These are phyloP conservation scores for Cryoendolithus antarcticus DNA, from an alignment of 2,329 filamentous ascomycete genomes.

Conservation along the genomic window DNA sequence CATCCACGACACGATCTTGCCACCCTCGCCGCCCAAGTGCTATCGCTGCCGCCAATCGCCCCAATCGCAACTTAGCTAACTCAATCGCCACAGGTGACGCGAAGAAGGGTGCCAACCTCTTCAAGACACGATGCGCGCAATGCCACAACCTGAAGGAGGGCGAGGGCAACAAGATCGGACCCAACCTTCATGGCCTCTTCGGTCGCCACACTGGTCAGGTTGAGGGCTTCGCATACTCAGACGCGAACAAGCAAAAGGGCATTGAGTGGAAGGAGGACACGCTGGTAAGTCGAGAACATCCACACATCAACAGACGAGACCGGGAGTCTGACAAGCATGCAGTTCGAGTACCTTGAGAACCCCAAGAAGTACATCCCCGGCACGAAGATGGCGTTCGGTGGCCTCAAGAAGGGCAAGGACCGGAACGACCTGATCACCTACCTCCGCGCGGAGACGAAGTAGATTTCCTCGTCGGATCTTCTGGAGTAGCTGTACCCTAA, in stretches of 20 bases:
- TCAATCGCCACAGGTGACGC: no score
- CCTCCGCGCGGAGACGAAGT: slow-evolving; percentile 59
- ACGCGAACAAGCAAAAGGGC: slow-evolving; percentile 97
- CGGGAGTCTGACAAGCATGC: no score
- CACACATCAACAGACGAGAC: no score
- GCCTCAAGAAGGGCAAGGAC: slow-evolving; percentile 99
- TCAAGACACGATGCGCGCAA: slow-evolving; percentile 97
- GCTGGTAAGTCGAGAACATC: slow-evolving; percentile 57
- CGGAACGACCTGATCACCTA: slow-evolving; percentile 94
- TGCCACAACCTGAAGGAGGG: slow-evolving; percentile 91
- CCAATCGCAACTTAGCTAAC: no score
- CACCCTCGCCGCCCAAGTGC: no score
- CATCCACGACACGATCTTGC: no score
- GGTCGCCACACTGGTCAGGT: slow-evolving; percentile 89
- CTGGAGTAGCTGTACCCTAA: no score
- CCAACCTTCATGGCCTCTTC: slow-evolving; percentile 92
- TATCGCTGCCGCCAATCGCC: no score
- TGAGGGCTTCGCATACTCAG: slow-evolving; percentile 91
- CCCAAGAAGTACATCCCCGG: slow-evolving; percentile 99
- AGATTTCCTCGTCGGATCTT: no score
- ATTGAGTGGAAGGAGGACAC: slow-evolving; percentile 77
- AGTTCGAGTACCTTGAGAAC: slow-evolving; percentile 99
- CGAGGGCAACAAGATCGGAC: slow-evolving; percentile 96
- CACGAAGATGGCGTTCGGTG: slow-evolving; percentile 99
- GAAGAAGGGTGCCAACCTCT: slow-evolving; percentile 96